These are phyloP conservation scores for Metschnikowia koreensis DNA, from an alignment of 805 yeast species.

Conservation along the genomic window DNA sequence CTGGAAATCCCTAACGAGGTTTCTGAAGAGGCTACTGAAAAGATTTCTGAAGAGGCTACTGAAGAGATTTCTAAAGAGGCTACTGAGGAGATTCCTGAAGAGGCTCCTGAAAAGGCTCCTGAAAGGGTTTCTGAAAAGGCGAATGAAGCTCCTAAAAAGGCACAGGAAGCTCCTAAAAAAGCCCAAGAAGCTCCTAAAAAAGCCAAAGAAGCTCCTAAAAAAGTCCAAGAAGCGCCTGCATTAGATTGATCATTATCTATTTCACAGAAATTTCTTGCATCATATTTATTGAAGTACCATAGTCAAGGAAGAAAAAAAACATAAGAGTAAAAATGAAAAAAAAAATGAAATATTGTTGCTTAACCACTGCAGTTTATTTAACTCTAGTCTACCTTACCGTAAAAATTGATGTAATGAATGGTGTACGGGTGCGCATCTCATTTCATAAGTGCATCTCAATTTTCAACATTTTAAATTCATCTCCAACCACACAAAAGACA, in stretches of 20 bases:
- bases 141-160: not conserved
- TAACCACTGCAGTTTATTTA: not conserved
- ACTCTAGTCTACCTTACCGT: not conserved
- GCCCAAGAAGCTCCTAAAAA: not conserved
- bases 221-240: not conserved
- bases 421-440: constrained; percentile 20
- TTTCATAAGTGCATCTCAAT: constrained; percentile 3
- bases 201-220: not conserved
- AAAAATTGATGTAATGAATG: not conserved
- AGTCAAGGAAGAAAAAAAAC: not conserved
- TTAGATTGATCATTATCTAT: not conserved
- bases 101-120: too few relatives aligned
- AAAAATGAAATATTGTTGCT: not conserved
- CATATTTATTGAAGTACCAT: not conserved
- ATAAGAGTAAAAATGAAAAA: not conserved
- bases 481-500: constrained; percentile 25
- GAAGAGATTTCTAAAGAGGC: too few relatives aligned
- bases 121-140: too few relatives aligned
- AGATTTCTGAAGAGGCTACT: too few relatives aligned
- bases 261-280: too few relatives aligned
- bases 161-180: not conserved
- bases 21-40: too few relatives aligned
- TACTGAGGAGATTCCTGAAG: too few relatives aligned
- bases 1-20: too few relatives aligned
- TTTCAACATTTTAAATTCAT: not conserved